Conservation (phyloP, 2,329 filamentous ascomycete genomes). For the Clarireedia hainanense region DNA sequence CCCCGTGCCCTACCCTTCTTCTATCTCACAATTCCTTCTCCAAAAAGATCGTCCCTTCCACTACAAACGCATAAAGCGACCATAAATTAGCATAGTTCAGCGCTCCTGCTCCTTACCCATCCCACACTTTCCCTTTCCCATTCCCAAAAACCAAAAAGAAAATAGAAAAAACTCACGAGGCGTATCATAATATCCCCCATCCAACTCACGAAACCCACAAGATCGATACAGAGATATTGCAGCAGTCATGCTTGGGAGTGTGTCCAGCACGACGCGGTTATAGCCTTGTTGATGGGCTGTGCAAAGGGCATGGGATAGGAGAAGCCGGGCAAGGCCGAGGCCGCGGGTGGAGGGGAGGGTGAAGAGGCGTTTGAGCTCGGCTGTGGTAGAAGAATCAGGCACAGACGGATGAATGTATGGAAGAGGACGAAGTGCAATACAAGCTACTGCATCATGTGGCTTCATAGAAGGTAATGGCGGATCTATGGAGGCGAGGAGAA, state of each 20-base stretch:
- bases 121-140: neutral
- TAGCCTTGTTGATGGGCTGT: neutral
- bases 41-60: neutral
- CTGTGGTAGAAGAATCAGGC: neutral
- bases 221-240: neutral
- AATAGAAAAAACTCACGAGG: neutral
- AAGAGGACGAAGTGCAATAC: neutral
- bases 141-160: neutral
- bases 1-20: no score
- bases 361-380: constrained; percentile 53
- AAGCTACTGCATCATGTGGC: neutral
- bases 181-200: neutral
- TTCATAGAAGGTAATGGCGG: neutral
- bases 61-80: neutral
- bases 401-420: neutral
- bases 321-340: neutral
- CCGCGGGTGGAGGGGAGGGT: constrained; percentile 30
- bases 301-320: neutral
- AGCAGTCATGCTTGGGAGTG: neutral
- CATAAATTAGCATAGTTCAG: neutral
- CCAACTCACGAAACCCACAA: neutral
- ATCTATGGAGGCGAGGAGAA: constrained; percentile 37
- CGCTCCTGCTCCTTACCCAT: neutral
- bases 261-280: neutral
- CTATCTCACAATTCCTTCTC: neutral